Evolutionary conservation across 139 green algal species (phyloP), one percentile per base, ranked within the genome.

Genomic region (Tetradesmus obliquus): DNA sequence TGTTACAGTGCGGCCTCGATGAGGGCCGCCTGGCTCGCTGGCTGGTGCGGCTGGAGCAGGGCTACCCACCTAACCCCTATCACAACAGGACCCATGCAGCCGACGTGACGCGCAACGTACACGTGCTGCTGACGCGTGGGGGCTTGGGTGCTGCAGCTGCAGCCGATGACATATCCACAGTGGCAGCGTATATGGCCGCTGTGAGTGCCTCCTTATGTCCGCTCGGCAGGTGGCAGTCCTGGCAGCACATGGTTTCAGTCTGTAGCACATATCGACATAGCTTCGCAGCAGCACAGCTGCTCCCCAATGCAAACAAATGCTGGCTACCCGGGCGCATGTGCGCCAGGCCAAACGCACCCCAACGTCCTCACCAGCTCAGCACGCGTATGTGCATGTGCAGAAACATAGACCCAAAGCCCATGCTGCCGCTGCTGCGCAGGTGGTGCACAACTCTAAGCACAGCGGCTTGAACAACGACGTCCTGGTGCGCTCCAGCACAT

Each of bases 401-500:
- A 45, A 45, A 45, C 32, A 45, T 45, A 45, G 32, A 45, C 32
- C 32, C 32, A 45, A 45, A 45, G 2, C 51, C 54, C 22, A 5
- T 6, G n/a, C 76, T 53, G 7, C 76, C 84, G 58, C 0, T 57
- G 5, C 54, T 22, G 24, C 66, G 10, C 82, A 92, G 89, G 71
- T 90, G 15, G 62, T 96, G 20, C 96, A 97, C 90, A 95, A 97
- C 88, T 96, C 93, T 58, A 93, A 95, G 86, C 96, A 97, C 90
- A 87, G 90, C 32, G 96, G 96, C 13, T 91, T 96, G 55, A 97
- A 95, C 92, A 97, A 97, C 86, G 94, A 96, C 93, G 97, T 95
- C 94, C 92, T 97, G 24, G 91, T 96, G 32, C 91, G 92, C 66
- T 89, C 92, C 13, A 71, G 32, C 32, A 45, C 32, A 45, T 45